phyloP scores from a whole-genome alignment of 345 rosid genomes.

The Nasturtium officinale region DNA sequence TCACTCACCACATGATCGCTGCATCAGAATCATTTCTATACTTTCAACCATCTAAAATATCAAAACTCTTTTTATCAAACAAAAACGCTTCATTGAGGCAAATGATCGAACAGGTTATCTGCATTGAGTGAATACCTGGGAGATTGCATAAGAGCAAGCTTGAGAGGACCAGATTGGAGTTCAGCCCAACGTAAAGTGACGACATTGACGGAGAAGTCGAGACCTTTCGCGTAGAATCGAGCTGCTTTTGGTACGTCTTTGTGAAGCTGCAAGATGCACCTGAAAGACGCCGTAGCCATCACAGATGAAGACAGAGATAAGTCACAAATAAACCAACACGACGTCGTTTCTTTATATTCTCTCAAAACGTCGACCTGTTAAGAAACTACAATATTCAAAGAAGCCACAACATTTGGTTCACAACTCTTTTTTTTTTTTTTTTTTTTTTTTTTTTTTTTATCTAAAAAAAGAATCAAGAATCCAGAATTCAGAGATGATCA shows the following conservation, averaged over 20 bases:
- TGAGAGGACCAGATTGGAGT: constrained; percentile 83
- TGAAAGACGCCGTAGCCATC: constrained; percentile 72
- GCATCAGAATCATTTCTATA: constrained; percentile 3
- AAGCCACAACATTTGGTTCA: neutral
- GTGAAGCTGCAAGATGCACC: constrained; percentile 93
- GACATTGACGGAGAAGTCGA: constrained; percentile 74
- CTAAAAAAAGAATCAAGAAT: neutral
- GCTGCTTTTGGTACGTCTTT: constrained; percentile 90
- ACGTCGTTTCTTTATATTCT: neutral
- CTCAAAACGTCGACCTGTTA: neutral
- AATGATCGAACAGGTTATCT: constrained; percentile 52
- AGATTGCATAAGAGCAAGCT: constrained; percentile 78
- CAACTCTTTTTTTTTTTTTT: too few relatives aligned
- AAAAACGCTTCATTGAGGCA: too few relatives aligned
- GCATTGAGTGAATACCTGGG: constrained; percentile 51
- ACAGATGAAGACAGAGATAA: neutral
- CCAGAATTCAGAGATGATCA: neutral
- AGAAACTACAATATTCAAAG: neutral
- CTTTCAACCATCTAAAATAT: neutral
- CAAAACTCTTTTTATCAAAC: too few relatives aligned
- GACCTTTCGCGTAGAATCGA: constrained; percentile 83
- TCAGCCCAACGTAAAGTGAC: constrained; percentile 94
- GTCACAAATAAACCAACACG: neutral
- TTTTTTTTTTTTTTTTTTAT: too few relatives aligned
- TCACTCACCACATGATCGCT: constrained; percentile 57